Base-by-base conservation (phyloP, 352 stramenopile species). In the Phytophthora boehmeriae region DNA sequence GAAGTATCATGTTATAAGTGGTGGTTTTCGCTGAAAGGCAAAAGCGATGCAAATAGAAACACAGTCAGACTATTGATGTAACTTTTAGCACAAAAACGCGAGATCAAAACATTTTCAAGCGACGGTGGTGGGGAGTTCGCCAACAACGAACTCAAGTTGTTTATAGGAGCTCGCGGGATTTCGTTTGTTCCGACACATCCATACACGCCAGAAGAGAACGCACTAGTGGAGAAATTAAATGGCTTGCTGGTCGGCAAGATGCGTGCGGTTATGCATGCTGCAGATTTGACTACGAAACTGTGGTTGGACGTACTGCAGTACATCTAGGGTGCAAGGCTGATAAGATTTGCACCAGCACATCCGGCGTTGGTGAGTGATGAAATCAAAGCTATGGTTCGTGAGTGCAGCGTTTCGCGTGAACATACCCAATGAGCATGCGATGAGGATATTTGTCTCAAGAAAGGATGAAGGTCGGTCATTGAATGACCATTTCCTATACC, bases 1-100 rank as follows among this genome's bases (percentile, higher is more conserved):
- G 51, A 67, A 25, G 44, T 23, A 0, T 62, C 59, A 1, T 20
- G 59, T 0, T 67, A 47, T n/a, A 61, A 67, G 19, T 62, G 51
- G 51, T 17, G 20, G 0, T 66, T 20, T 13, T 28, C 27, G 1
- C 0, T 51, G 6, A 54, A 61, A 5, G 34, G 55, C 14, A 60
- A 61, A 16, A 38, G 23, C 4, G 25, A 66, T 11, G 10, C 42
- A 0, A 66, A 66, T n/a, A 11, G 0, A 1, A 55, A 60, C 16
- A 51, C 49, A 0, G 50, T 60, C 0, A 16, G 9, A 0, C 9
- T 66, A 14, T 60, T 55, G 8, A 41, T 14, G 0, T 16, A 66
- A 16, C 2, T 60, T 8, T 4, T 51, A 1, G 58, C 50, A 1
- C 17, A 42, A 27, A 35, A 27, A 14, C 41, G 55, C 16, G 14